Conservation (phyloP, 441 rosid species). For the Aquilaria agallochum region DNA sequence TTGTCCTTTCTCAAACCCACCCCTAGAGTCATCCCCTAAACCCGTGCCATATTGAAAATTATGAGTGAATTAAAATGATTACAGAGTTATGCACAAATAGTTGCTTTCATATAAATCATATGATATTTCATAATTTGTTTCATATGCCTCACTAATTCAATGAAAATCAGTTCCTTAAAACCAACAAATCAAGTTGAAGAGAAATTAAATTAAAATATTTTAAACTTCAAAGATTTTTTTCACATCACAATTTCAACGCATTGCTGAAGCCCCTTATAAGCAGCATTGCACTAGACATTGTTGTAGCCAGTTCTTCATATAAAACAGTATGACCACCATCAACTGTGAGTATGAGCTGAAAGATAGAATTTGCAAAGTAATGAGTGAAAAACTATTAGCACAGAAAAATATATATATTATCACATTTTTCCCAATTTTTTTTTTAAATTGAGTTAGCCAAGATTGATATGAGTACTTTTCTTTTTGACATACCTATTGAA, state of each 20-base stretch:
- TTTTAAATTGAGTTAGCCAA: slow-evolving; percentile 12
- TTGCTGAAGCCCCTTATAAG: slow-evolving; percentile 97
- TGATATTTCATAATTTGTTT: too few relatives aligned
- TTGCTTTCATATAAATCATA: too few relatives aligned
- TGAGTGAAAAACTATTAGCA: slow-evolving; percentile 23
- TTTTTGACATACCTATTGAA: slow-evolving; percentile 71
- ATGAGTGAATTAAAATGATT: background rate
- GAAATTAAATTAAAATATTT: too few relatives aligned
- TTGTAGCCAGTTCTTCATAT: slow-evolving; percentile 98
- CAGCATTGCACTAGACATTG: slow-evolving; percentile 97
- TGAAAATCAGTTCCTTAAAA: too few relatives aligned
- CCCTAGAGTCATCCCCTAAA: slow-evolving; percentile 75
- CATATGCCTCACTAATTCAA: too few relatives aligned
- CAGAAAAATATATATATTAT: background rate
- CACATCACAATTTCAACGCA: slow-evolving; percentile 96
- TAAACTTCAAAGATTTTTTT: too few relatives aligned
- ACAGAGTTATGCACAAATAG: too few relatives aligned
- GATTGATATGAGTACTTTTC: slow-evolving; percentile 5
- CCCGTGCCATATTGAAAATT: slow-evolving; percentile 78
- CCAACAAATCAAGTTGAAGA: too few relatives aligned
- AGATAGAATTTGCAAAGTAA: slow-evolving; percentile 96
- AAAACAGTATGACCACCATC: slow-evolving; percentile 99
- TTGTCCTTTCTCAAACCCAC: slow-evolving; percentile 84
- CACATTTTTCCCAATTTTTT: slow-evolving; percentile 6
- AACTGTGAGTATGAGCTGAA: slow-evolving; percentile 93